These are phyloP conservation scores for Xylariaceae sp. DNA, from an alignment of 2,329 filamentous ascomycete species.

Conservation along the genomic window DNA sequence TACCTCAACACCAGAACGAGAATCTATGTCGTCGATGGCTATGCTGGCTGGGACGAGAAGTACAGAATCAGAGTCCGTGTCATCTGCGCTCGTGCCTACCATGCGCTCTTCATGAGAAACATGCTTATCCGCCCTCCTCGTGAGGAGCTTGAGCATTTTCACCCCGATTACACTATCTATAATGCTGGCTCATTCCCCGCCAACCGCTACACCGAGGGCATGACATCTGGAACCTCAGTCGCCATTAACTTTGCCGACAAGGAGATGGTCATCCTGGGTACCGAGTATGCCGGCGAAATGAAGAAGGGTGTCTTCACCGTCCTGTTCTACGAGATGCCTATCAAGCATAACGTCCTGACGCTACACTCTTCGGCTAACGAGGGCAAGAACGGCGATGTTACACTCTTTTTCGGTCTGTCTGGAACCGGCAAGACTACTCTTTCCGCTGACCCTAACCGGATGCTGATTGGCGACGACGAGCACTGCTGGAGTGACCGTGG, in stretches of 20 bases:
- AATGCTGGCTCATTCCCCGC: constrained; percentile 98
- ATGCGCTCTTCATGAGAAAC: constrained; percentile 99
- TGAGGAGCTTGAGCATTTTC: constrained; percentile 94
- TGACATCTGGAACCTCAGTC: constrained; percentile 97
- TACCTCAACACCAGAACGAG: constrained; percentile 98
- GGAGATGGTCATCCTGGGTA: constrained; percentile 99
- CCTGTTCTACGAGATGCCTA: constrained; percentile 99
- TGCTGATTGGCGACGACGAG: constrained; percentile 97
- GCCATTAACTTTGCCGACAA: constrained; percentile 99
- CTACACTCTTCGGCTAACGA: constrained; percentile 99
- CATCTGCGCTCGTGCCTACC: constrained; percentile 97
- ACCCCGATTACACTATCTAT: constrained; percentile 99
- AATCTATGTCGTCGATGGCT: constrained; percentile 98
- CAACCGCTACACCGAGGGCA: constrained; percentile 95
- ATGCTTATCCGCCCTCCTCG: constrained; percentile 95
- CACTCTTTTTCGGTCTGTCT: constrained; percentile 98
- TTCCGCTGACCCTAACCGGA: constrained; percentile 93
- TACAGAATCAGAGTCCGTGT: constrained; percentile 97
- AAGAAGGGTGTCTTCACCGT: constrained; percentile 99
- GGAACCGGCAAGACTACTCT: constrained; percentile 98
- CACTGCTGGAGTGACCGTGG: constrained; percentile 98
- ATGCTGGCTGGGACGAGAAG: constrained; percentile 96
- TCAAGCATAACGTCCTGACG: constrained; percentile 98
- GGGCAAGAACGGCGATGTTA: constrained; percentile 90
- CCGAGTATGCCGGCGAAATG: constrained; percentile 96